These are phyloP conservation scores for Veloboletus limbatus DNA, from an alignment of 1,284 basidiomycete genomes.

Conservation along the genomic window DNA sequence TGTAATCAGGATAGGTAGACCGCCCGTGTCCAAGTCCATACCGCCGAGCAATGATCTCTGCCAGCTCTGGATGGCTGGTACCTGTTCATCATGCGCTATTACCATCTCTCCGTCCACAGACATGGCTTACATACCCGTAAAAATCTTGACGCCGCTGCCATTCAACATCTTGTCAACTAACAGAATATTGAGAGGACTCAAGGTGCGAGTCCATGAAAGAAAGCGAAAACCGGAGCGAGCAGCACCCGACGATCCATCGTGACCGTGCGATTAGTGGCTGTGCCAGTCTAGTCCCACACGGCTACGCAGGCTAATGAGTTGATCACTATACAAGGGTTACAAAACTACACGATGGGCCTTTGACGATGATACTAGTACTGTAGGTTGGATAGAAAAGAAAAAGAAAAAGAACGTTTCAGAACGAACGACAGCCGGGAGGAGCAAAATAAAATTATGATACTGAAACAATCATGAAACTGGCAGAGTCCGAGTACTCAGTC, in stretches of 20 bases:
- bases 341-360: constrained; percentile 37
- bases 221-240: constrained; percentile 18
- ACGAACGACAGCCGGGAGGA: constrained; percentile 19
- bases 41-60: constrained; percentile 92
- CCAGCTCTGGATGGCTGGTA: constrained; percentile 94
- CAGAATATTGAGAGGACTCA: constrained; percentile 8
- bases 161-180: constrained; percentile 55
- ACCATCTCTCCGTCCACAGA: constrained; percentile 1
- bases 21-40: constrained; percentile 37
- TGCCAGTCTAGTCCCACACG: neutral
- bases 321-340: constrained; percentile 26
- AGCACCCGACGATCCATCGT: constrained; percentile 10
- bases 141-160: constrained; percentile 87
- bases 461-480: constrained; percentile 22
- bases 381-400: constrained; percentile 19
- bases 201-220: constrained; percentile 13
- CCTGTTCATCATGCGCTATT: constrained; percentile 44
- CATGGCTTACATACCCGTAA: constrained; percentile 64
- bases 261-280: constrained; percentile 25
- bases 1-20: constrained; percentile 18
- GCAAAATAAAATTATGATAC: constrained; percentile 35
- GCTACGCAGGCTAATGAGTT: neutral
- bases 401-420: constrained; percentile 13
- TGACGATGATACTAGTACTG: constrained; percentile 34
- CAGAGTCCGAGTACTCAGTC: constrained; percentile 26